These are phyloP conservation scores for Myxozyma mucilagina DNA, from an alignment of 805 yeast genomes.

Conservation along the genomic window DNA sequence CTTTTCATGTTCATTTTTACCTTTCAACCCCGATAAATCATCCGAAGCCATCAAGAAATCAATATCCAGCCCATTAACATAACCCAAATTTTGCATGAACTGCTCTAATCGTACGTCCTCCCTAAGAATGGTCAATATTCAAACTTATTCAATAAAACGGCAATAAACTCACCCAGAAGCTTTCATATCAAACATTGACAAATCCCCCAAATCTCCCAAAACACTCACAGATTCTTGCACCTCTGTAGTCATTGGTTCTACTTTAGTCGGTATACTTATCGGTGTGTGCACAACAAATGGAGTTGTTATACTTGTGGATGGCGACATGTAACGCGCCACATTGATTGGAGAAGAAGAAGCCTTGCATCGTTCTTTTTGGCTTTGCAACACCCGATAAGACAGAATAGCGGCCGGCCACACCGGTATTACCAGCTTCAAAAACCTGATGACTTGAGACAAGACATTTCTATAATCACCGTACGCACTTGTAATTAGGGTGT, in stretches of 20 bases:
- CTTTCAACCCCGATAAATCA: neutral
- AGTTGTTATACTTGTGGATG: neutral
- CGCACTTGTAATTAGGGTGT: neutral
- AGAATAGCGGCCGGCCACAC: slow-evolving; percentile 11
- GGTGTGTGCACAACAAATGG: neutral
- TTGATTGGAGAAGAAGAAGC: neutral
- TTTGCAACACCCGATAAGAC: neutral
- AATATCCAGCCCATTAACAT: slow-evolving; percentile 10
- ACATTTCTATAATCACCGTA: neutral
- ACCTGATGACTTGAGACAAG: neutral
- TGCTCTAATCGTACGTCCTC: slow-evolving; percentile 20
- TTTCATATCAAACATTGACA: slow-evolving; percentile 19
- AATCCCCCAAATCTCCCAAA: slow-evolving; percentile 1
- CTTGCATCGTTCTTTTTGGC: neutral
- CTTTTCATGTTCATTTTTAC: neutral
- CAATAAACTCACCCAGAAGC: slow-evolving; percentile 9
- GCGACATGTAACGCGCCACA: neutral
- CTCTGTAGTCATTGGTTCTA: neutral
- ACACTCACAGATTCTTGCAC: neutral
- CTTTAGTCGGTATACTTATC: neutral
- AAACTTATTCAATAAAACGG: neutral
- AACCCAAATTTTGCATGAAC: slow-evolving; percentile 25
- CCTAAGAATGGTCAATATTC: neutral
- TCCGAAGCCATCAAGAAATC: slow-evolving; percentile 11
- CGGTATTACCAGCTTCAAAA: neutral